Percentiles rank a stretch among this genome's conserved stretches.
Evolutionary conservation across 345 rosid species (phyloP).

Genomic region (Ailanthus altissimus): DNA sequence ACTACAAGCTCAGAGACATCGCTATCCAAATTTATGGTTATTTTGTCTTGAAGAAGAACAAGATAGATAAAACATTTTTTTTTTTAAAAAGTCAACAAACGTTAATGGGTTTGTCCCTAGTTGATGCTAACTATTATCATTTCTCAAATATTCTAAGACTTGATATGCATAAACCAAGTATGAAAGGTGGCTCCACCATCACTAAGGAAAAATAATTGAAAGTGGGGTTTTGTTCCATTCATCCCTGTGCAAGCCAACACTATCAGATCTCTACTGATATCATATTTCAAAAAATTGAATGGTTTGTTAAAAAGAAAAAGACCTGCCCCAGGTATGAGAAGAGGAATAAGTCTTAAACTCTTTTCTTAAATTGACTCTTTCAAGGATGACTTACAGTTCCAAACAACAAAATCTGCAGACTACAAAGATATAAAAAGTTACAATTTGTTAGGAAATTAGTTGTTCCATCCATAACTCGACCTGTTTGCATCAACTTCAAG

Average conservation of each 20-base stretch:
- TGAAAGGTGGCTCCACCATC: background rate
- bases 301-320: background rate
- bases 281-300: background rate
- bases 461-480: constrained; percentile 40
- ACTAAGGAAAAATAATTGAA: background rate
- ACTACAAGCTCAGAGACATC: background rate
- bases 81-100: background rate
- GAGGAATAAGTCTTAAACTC: background rate
- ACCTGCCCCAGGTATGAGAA: constrained; percentile 2
- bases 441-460: constrained; percentile 5
- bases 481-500: constrained; percentile 51
- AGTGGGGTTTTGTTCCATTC: background rate
- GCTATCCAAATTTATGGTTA: too few species aligned
- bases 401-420: background rate
- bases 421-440: background rate
- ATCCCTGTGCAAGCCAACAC: constrained; percentile 97
- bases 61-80: background rate
- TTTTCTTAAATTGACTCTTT: background rate
- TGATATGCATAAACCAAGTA: background rate
- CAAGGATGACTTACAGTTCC: background rate
- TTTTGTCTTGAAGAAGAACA: background rate
- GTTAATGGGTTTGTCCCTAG: too few species aligned
- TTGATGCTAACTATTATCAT: background rate
- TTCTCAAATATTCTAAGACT: too few species aligned
- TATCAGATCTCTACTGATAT: too few species aligned